A percentile compares a stretch with the other conserved stretches of the same genome.
phyloP scores from a whole-genome alignment of 192 early-diverging fungal species.

The Phlyctochytrium planicorne region DNA sequence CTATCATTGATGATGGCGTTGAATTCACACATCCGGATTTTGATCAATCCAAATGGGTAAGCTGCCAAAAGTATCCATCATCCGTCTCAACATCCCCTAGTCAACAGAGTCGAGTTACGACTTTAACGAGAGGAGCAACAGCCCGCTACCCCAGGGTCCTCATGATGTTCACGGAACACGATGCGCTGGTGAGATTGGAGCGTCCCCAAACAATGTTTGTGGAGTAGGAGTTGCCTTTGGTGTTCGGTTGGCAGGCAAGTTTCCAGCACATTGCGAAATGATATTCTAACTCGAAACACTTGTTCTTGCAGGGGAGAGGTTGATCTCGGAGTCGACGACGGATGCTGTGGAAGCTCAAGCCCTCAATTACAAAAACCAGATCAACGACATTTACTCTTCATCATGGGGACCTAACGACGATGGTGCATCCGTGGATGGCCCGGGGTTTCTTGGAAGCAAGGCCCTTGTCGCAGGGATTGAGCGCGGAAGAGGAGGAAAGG shows the following conservation, averaged over 20 bases:
- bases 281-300: background rate
- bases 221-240: constrained; percentile 91
- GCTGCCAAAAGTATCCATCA: constrained; percentile 6
- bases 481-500: constrained; percentile 77
- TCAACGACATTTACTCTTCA: constrained; percentile 93
- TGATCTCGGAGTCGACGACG: constrained; percentile 63
- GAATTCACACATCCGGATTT: constrained; percentile 85
- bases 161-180: constrained; percentile 93
- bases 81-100: no score
- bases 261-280: constrained; percentile 51
- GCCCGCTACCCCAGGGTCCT: constrained; percentile 65
- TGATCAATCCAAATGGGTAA: constrained; percentile 43
- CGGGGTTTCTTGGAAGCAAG: constrained; percentile 65
- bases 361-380: constrained; percentile 79
- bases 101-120: background rate
- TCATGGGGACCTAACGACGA: constrained; percentile 95
- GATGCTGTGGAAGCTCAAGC: constrained; percentile 89
- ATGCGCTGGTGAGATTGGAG: constrained; percentile 95
- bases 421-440: constrained; percentile 80
- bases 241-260: constrained; percentile 75
- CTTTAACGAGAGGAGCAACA: constrained; percentile 63
- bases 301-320: constrained; percentile 26
- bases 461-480: constrained; percentile 85
- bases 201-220: constrained; percentile 81
- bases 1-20: constrained; percentile 93